These are phyloP conservation scores for Penicillium sp. DNA, from an alignment of 2,329 filamentous ascomycete species.

Conservation along the genomic window DNA sequence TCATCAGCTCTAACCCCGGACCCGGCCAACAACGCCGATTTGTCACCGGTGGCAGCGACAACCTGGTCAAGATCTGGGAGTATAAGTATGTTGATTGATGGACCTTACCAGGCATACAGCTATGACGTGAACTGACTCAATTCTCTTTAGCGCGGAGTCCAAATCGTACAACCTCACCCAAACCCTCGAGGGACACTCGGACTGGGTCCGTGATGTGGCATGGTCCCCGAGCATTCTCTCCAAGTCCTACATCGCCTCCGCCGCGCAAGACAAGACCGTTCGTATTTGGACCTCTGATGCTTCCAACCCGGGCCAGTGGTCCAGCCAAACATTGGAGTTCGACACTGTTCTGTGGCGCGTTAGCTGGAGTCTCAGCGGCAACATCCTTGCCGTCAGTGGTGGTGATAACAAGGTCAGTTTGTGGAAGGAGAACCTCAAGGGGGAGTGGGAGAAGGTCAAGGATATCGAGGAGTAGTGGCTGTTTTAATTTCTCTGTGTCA, in stretches of 20 bases:
- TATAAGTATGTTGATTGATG: slow-evolving; percentile 57
- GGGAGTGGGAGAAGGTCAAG: slow-evolving; percentile 97
- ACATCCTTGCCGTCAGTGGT: slow-evolving; percentile 89
- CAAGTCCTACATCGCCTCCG: slow-evolving; percentile 94
- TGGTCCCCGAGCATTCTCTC: slow-evolving; percentile 95
- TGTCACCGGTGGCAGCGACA: slow-evolving; percentile 93
- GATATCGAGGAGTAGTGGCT: slow-evolving; percentile 76
- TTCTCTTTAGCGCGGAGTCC: slow-evolving; percentile 46
- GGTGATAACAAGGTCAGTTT: slow-evolving; percentile 95
- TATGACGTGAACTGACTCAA: slow-evolving; percentile 4
- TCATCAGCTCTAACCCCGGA: slow-evolving; percentile 70
- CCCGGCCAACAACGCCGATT: slow-evolving; percentile 73
- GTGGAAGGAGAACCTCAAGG: slow-evolving; percentile 97
- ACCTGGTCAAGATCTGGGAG: slow-evolving; percentile 88
- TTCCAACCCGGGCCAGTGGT: slow-evolving; percentile 71
- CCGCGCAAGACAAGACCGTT: slow-evolving; percentile 94
- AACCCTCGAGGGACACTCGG: slow-evolving; percentile 75
- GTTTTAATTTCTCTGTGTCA: slow-evolving; percentile 13
- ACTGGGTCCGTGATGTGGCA: slow-evolving; percentile 97
- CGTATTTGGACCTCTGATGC: slow-evolving; percentile 89
- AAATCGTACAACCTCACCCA: slow-evolving; percentile 54
- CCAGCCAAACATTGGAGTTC: slow-evolving; percentile 79
- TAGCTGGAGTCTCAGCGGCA: slow-evolving; percentile 96
- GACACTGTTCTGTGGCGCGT: slow-evolving; percentile 92
- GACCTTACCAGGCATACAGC: neutral